phyloP scores from a whole-genome alignment of 2,329 filamentous ascomycete species.

The Fusarium sp. region DNA sequence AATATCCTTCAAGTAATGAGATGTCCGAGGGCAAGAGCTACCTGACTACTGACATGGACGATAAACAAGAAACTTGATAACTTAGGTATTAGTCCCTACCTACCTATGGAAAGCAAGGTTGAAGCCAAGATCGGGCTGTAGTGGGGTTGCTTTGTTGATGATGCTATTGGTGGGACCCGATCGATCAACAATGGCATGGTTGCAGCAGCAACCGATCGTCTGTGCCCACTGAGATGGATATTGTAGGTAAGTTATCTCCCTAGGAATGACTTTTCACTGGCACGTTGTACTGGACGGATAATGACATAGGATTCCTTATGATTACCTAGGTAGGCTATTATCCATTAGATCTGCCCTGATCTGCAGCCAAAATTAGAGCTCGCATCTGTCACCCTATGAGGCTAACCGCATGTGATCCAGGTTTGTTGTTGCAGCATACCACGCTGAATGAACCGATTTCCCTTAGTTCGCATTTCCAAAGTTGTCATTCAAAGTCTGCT shows the following conservation, averaged over 20 bases:
- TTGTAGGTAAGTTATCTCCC: not conserved
- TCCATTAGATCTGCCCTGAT: not conserved
- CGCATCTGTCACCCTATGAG: not conserved
- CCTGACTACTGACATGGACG: not conserved
- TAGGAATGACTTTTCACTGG: not conserved
- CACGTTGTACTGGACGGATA: not conserved
- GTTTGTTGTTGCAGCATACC: not conserved
- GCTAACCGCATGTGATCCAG: not conserved
- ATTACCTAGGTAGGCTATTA: too few relatives aligned
- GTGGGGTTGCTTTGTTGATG: slow-evolving; percentile 14
- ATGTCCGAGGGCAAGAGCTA: not conserved
- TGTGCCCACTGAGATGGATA: not conserved
- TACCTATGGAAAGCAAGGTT: not conserved
- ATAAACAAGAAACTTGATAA: not conserved
- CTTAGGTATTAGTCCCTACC: not conserved
- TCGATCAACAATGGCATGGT: slow-evolving; percentile 15
- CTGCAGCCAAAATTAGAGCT: not conserved
- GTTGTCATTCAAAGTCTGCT: not conserved
- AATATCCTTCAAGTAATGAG: not conserved
- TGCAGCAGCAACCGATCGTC: slow-evolving; percentile 22
- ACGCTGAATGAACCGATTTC: too few relatives aligned
- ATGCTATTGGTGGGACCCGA: slow-evolving; percentile 12
- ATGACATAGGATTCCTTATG: not conserved
- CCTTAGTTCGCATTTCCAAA: not conserved
- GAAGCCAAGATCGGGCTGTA: slow-evolving; percentile 12